phyloP scores from a whole-genome alignment of 441 rosid genomes.

The Melastoma candidum region DNA sequence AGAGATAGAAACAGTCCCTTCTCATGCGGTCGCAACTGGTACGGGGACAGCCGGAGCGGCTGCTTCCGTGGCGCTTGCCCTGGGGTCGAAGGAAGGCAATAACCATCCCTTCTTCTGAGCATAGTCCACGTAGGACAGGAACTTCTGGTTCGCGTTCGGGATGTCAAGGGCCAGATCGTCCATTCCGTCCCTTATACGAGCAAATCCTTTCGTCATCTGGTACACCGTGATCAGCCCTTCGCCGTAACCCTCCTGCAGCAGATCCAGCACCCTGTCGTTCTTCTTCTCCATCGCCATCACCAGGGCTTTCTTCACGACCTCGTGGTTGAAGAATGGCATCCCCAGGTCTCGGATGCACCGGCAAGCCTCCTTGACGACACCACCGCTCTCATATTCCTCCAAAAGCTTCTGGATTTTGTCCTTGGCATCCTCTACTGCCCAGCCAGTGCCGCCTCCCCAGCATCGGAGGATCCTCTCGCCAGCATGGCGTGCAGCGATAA shows the following conservation, averaged over 20 bases:
- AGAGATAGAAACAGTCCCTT: too few species aligned
- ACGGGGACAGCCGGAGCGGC: too few species aligned
- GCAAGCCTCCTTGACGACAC: slow-evolving; percentile 59
- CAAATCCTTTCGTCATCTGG: slow-evolving; percentile 76
- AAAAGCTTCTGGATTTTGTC: slow-evolving; percentile 54
- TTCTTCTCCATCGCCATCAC: slow-evolving; percentile 54
- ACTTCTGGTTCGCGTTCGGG: slow-evolving; percentile 59
- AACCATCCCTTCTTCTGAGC: too few species aligned
- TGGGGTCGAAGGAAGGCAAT: too few species aligned
- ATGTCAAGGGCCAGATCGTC: slow-evolving; percentile 77
- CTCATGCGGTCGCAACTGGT: too few species aligned
- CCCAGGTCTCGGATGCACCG: slow-evolving; percentile 75
- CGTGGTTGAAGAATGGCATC: slow-evolving; percentile 88
- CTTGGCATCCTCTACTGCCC: slow-evolving; percentile 67
- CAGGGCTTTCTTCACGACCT: slow-evolving; percentile 67
- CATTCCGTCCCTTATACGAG: slow-evolving; percentile 51
- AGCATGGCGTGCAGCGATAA: slow-evolving; percentile 60
- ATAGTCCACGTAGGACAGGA: slow-evolving; percentile 27
- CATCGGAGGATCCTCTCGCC: slow-evolving; percentile 79
- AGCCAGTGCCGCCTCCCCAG: slow-evolving; percentile 78
- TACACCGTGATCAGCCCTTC: slow-evolving; percentile 65
- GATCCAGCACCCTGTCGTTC: slow-evolving; percentile 46
- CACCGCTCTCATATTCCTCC: slow-evolving; percentile 77
- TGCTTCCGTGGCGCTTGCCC: too few species aligned
- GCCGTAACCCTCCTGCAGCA: slow-evolving; percentile 44